These are phyloP conservation scores for Solanum tarapatanum DNA, from an alignment of 257 asterid species.

Conservation along the genomic window DNA sequence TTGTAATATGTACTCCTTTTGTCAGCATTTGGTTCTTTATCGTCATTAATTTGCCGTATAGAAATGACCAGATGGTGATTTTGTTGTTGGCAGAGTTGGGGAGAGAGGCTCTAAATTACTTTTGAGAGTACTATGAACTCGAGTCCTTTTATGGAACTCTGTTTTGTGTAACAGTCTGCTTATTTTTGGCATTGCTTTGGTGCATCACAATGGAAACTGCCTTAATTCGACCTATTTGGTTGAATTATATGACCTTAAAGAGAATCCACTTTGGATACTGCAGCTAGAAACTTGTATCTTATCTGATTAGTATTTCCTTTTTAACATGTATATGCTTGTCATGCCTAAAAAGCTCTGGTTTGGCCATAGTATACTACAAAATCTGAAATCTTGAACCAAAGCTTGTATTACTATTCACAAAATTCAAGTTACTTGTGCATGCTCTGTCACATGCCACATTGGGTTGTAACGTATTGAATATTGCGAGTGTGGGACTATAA, in stretches of 20 bases:
- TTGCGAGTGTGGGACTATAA: neutral
- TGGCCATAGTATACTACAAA: neutral
- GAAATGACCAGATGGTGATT: neutral
- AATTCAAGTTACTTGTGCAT: neutral
- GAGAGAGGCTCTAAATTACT: neutral
- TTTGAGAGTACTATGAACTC: neutral
- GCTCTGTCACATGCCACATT: neutral
- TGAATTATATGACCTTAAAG: neutral
- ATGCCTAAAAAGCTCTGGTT: neutral
- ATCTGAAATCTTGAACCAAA: neutral
- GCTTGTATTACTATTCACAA: neutral
- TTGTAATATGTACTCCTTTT: conserved; percentile 10
- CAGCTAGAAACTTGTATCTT: neutral
- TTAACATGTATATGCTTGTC: neutral
- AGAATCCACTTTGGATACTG: neutral
- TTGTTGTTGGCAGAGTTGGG: neutral
- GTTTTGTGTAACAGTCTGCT: neutral
- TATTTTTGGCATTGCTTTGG: neutral
- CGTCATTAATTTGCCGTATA: neutral
- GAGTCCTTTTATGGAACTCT: neutral
- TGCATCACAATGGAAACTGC: neutral
- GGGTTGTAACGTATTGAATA: neutral
- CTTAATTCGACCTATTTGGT: neutral
- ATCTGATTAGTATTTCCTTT: neutral
- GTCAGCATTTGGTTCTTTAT: neutral